Evolutionary conservation across 306 rosid genomes (phyloP).

Genomic region (Cicer judaicum): DNA sequence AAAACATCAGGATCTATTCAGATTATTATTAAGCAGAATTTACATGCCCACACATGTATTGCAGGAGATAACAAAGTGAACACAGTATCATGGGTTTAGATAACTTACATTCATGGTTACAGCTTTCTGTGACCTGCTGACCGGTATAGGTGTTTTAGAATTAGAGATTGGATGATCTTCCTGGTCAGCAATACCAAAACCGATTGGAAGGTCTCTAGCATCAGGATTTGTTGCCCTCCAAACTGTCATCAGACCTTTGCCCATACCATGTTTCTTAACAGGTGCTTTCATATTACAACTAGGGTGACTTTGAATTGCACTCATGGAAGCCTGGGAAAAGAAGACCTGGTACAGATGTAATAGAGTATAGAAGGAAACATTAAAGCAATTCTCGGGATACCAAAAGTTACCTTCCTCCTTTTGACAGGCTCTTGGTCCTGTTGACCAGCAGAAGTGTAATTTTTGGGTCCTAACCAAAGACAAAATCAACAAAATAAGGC

Average conservation of each 20-base stretch:
- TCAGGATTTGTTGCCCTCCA: slow-evolving; percentile 89
- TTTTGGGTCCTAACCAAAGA: slow-evolving; percentile 47
- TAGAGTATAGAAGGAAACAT: slow-evolving; percentile 2
- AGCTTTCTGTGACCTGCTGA: slow-evolving; percentile 55
- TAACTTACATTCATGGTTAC: slow-evolving; percentile 55
- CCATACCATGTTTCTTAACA: slow-evolving; percentile 74
- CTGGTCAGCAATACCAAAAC: slow-evolving; percentile 51
- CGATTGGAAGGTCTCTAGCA: slow-evolving; percentile 61
- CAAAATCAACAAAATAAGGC: slow-evolving; percentile 34
- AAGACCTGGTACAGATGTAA: slow-evolving; percentile 22
- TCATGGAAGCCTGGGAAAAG: slow-evolving; percentile 59
- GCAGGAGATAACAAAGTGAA: slow-evolving; percentile 32
- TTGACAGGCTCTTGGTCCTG: slow-evolving; percentile 59
- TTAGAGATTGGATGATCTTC: slow-evolving; percentile 49
- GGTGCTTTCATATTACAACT: slow-evolving; percentile 46
- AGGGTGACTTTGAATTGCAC: slow-evolving; percentile 47
- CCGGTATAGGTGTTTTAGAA: slow-evolving; percentile 43
- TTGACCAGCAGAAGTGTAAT: slow-evolving; percentile 49
- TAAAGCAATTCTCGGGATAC: slow-evolving; percentile 6
- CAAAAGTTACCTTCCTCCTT: slow-evolving; percentile 66
- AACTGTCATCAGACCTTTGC: slow-evolving; percentile 96
- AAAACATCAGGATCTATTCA: slow-evolving; percentile 37
- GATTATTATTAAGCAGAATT: slow-evolving; percentile 34
- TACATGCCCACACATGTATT: slow-evolving; percentile 24
- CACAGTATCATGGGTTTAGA: slow-evolving; percentile 30